These are phyloP conservation scores for Diplodia corticola DNA, from an alignment of 2,329 filamentous ascomycete genomes.

Conservation along the genomic window DNA sequence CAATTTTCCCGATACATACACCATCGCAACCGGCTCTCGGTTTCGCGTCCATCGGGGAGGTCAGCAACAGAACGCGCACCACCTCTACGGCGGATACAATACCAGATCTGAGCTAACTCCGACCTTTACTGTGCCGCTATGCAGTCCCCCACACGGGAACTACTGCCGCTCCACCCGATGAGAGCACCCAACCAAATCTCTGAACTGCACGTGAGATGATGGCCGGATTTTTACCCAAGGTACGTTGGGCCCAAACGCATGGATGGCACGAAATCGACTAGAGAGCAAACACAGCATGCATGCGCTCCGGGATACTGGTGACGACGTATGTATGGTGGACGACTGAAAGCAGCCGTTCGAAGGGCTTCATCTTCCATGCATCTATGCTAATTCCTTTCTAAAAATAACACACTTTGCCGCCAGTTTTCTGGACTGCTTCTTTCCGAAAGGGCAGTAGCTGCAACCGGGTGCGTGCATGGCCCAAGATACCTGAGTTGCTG, in stretches of 20 bases:
- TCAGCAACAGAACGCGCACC: background rate
- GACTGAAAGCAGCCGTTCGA: background rate
- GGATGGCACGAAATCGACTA: background rate
- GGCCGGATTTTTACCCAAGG: background rate
- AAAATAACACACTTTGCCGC: background rate
- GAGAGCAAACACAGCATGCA: background rate
- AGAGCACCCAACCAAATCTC: background rate
- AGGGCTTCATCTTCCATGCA: background rate
- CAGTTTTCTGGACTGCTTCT: background rate
- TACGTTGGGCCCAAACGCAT: background rate
- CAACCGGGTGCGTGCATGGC: background rate
- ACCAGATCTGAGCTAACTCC: background rate
- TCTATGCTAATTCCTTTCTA: background rate
- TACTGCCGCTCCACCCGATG: background rate
- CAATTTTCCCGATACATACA: background rate
- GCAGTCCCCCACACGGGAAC: slow-evolving; percentile 7
- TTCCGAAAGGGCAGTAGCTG: background rate
- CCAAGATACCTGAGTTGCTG: background rate
- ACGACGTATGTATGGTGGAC: background rate
- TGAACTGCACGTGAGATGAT: background rate
- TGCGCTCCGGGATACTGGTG: background rate
- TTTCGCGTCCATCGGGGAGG: background rate
- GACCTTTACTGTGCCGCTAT: background rate
- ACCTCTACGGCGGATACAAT: background rate
- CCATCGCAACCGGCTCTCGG: background rate